Conservation (phyloP, 805 yeast species). For the Myxozyma vanderwaltii region DNA sequence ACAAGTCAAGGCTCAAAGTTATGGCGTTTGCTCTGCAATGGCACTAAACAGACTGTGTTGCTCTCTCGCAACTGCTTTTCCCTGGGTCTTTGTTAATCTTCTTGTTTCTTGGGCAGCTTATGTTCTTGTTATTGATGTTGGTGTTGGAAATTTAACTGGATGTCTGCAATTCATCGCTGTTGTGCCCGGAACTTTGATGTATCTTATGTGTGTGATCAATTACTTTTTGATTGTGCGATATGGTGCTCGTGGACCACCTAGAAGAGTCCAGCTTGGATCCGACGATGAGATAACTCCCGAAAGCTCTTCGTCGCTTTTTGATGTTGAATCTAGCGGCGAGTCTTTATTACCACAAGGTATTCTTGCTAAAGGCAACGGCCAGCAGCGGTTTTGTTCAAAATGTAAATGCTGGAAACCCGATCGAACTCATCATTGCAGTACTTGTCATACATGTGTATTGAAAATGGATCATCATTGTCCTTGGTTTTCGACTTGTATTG, state of each 20-base stretch:
- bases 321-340: constrained; percentile 37
- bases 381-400: constrained; percentile 45
- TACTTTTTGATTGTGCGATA: constrained; percentile 38
- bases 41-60: constrained; percentile 22
- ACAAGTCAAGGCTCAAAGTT: neutral
- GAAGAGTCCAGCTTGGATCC: neutral
- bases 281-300: neutral
- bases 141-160: constrained; percentile 24
- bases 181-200: constrained; percentile 33
- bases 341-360: constrained; percentile 41
- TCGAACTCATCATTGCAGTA: constrained; percentile 48
- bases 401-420: constrained; percentile 50
- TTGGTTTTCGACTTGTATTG: constrained; percentile 91
- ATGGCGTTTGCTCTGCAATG: constrained; percentile 12
- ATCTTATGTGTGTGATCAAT: constrained; percentile 35
- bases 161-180: constrained; percentile 17
- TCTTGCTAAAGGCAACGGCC: constrained; percentile 48
- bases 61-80: constrained; percentile 35
- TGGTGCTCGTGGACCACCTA: constrained; percentile 44
- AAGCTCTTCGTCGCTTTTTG: constrained; percentile 15
- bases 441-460: constrained; percentile 46
- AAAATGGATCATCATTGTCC: constrained; percentile 74
- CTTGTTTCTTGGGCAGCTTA: constrained; percentile 42
- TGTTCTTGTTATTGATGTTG: constrained; percentile 35
- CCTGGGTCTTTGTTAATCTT: constrained; percentile 40